Conservation (phyloP, 345 rosid genomes). For the Citrus sp. region DNA sequence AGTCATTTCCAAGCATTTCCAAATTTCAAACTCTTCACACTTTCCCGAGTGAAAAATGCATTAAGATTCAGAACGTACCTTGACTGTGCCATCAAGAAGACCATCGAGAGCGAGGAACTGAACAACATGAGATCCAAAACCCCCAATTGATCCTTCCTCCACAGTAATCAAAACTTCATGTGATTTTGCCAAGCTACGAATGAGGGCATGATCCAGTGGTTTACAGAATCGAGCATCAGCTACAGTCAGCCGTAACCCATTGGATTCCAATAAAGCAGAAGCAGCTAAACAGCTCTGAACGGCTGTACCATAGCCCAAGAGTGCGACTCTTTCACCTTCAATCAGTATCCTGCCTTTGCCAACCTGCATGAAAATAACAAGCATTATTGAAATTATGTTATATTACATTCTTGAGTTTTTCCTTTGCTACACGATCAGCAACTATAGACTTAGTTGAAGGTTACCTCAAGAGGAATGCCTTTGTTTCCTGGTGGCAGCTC, state of each 20-base stretch:
- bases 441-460: background rate
- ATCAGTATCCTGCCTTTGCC: conserved; percentile 77
- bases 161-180: conserved; percentile 83
- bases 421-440: background rate
- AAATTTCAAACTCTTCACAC: background rate
- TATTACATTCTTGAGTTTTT: background rate
- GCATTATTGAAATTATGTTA: background rate
- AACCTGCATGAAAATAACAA: conserved; percentile 40
- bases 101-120: conserved; percentile 93
- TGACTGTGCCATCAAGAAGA: conserved; percentile 84
- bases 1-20: background rate
- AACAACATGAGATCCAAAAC: conserved; percentile 93
- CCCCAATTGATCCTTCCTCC: conserved; percentile 97
- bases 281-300: conserved; percentile 92
- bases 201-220: conserved; percentile 73
- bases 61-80: conserved; percentile 41
- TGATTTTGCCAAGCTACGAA: conserved; percentile 78
- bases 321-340: conserved; percentile 91
- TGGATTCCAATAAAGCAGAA: conserved; percentile 46
- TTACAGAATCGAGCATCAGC: conserved; percentile 95
- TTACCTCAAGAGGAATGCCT: conserved; percentile 85
- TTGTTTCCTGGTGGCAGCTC: conserved; percentile 71
- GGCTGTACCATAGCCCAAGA: conserved; percentile 82
- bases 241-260: conserved; percentile 57
- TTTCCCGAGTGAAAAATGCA: background rate